Base-by-base conservation (phyloP, 192 early-diverging fungal genomes). In the Linnemannia elongata region DNA sequence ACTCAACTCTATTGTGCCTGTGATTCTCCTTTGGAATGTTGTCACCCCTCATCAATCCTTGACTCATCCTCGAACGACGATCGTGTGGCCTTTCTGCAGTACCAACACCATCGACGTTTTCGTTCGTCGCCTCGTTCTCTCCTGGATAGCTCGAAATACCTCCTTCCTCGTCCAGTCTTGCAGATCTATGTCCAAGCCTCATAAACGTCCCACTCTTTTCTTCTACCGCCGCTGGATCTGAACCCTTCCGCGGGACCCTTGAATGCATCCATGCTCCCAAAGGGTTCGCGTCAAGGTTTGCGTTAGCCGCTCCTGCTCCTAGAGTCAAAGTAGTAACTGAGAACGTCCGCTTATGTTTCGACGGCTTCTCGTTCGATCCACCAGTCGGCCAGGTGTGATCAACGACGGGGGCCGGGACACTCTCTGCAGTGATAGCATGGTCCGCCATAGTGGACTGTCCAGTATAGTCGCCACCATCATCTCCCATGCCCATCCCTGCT, bases 181-280 rank as follows among this genome's bases (percentile, higher is more conserved):
- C 22, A 9, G 55, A 9, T 6, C n/a, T n/a, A 1, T 60, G 55
- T n/a, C 55, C n/a, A 24, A 60, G 22, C n/a, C 0, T 60, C 24
- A 44, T 20, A 35, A 39, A 75, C 2, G 35, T 36, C 42, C 63
- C 76, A 4, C 24, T 27, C n/a, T 27, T 60, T 5, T 60, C 55
- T 24, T 27, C 55, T 8, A 8, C 55, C 24, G 57, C 9, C 3
- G 18, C 27, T 4, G 63, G n/a, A 6, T 45, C 76, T 18, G 39
- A 60, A 22, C 75, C 55, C 54, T 63, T 39, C 10, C 27, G 75
- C 22, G 55, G 35, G 12, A 76, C 24, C 36, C 39, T 42, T 12
- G 30, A 24, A 39, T 77, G 69, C 76, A 66, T 77, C 76, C 76
- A 77, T 10, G 44, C 63, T 10, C 76, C 63, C 42, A 77, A 33